A percentile compares a stretch with the other conserved stretches of the same genome.
Conservation (phyloP, 2,329 filamentous ascomycete genomes). For the Scorias spongiosa region DNA sequence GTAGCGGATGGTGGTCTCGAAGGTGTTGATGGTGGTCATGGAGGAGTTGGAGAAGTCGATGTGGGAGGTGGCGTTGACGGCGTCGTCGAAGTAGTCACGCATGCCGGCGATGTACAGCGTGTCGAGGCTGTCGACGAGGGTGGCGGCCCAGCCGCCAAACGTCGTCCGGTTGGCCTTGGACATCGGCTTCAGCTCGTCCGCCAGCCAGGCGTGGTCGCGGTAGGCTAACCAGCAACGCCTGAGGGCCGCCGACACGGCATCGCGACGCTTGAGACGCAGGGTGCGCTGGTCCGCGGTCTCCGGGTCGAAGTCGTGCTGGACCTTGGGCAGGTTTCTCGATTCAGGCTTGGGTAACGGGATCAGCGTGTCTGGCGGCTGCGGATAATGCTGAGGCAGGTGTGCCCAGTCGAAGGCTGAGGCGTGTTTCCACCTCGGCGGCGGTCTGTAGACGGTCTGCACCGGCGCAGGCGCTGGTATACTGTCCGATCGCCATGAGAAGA, state of each 20-base stretch:
- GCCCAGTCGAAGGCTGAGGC: conserved; percentile 15
- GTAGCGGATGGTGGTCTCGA: conserved; percentile 27
- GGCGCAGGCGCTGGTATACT: no score
- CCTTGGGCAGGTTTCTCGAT: conserved; percentile 17
- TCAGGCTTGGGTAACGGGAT: conserved; percentile 17
- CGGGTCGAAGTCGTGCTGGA: conserved; percentile 20
- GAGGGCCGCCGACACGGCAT: conserved; percentile 21
- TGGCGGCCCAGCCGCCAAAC: conserved; percentile 28
- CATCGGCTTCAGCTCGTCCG: conserved; percentile 24
- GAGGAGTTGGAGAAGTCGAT: conserved; percentile 24
- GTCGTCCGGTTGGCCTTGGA: conserved; percentile 18
- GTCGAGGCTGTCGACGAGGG: conserved; percentile 25
- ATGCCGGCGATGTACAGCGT: conserved; percentile 28
- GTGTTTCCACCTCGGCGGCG: no score
- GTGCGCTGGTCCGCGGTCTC: conserved; percentile 10
- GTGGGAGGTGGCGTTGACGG: conserved; percentile 22
- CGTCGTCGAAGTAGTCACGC: conserved; percentile 23
- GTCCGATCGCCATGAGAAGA: no score
- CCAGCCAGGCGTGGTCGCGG: conserved; percentile 19
- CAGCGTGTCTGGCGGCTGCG: conserved; percentile 11
- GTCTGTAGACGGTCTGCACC: no score
- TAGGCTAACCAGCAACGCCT: conserved; percentile 19
- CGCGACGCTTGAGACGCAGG: conserved; percentile 18
- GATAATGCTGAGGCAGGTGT: conserved; percentile 18
- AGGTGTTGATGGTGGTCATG: conserved; percentile 23